These are phyloP conservation scores for Trichoderma koningiopsis DNA, from an alignment of 2,329 filamentous ascomycete genomes.

Conservation along the genomic window DNA sequence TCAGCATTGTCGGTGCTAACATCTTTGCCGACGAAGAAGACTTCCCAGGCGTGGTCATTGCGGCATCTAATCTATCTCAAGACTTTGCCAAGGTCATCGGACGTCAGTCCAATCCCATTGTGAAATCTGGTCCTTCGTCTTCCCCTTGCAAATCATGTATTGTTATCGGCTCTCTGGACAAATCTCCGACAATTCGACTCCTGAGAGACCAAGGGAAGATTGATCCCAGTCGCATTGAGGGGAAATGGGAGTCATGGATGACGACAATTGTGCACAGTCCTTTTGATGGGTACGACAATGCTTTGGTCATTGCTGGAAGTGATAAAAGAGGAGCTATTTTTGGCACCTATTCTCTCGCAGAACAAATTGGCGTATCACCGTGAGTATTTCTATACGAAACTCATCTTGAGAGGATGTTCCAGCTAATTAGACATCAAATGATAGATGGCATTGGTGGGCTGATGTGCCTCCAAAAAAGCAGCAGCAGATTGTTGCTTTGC, in stretches of 20 bases:
- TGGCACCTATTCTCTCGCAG: constrained; percentile 61
- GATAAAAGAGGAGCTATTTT: constrained; percentile 63
- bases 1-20: constrained; percentile 36
- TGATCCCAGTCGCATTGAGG: constrained; percentile 34
- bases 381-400: constrained; percentile 26
- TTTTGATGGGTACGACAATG: constrained; percentile 43
- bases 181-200: constrained; percentile 30
- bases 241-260: constrained; percentile 59
- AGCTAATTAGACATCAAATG: background rate
- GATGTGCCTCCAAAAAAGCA: constrained; percentile 55
- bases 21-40: constrained; percentile 38
- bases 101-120: constrained; percentile 22
- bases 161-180: constrained; percentile 31
- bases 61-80: constrained; percentile 36
- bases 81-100: constrained; percentile 35
- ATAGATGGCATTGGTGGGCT: constrained; percentile 60
- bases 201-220: constrained; percentile 30
- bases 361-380: constrained; percentile 63
- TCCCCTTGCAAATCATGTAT: constrained; percentile 28
- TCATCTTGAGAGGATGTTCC: background rate
- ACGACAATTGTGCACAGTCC: constrained; percentile 52
- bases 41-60: constrained; percentile 39
- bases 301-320: constrained; percentile 59
- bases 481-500: constrained; percentile 51
- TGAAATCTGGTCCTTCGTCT: constrained; percentile 4